phyloP scores from a whole-genome alignment of 2,329 filamentous ascomycete genomes.

The Xylaria sp. region DNA sequence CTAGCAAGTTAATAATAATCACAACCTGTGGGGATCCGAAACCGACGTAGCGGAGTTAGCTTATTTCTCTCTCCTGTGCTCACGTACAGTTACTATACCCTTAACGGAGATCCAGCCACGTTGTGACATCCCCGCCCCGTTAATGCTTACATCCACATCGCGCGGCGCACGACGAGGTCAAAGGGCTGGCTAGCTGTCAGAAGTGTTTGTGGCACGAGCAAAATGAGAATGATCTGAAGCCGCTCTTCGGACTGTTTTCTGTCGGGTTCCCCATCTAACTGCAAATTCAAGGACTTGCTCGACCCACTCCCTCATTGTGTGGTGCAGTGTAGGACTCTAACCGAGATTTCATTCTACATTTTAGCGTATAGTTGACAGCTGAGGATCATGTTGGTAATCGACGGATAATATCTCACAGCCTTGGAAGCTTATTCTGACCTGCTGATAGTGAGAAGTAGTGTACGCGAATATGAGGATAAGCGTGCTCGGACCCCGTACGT shows the following conservation, averaged over 20 bases:
- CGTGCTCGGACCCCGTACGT: constrained; percentile 8
- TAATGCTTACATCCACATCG: constrained; percentile 6
- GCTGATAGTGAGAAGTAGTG: background rate
- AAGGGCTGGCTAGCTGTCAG: background rate
- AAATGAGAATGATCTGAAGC: background rate
- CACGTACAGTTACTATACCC: background rate
- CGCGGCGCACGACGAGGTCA: constrained; percentile 11
- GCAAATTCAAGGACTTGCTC: constrained; percentile 12
- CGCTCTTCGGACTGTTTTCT: constrained; percentile 2
- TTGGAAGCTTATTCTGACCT: background rate
- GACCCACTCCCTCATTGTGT: constrained; percentile 18
- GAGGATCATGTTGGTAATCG: background rate
- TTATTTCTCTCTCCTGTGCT: background rate
- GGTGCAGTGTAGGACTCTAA: constrained; percentile 4
- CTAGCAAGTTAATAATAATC: background rate
- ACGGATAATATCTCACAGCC: background rate
- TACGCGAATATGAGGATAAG: background rate
- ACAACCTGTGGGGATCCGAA: constrained; percentile 17
- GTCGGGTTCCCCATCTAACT: constrained; percentile 3
- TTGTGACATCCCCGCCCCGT: constrained; percentile 14
- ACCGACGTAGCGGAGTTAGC: constrained; percentile 9
- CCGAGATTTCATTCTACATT: constrained; percentile 20
- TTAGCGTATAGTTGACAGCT: background rate
- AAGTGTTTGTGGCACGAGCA: background rate
- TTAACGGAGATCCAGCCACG: constrained; percentile 21